phyloP scores from a whole-genome alignment of 176 grass and related monocot species.

The Zoysia japonica region DNA sequence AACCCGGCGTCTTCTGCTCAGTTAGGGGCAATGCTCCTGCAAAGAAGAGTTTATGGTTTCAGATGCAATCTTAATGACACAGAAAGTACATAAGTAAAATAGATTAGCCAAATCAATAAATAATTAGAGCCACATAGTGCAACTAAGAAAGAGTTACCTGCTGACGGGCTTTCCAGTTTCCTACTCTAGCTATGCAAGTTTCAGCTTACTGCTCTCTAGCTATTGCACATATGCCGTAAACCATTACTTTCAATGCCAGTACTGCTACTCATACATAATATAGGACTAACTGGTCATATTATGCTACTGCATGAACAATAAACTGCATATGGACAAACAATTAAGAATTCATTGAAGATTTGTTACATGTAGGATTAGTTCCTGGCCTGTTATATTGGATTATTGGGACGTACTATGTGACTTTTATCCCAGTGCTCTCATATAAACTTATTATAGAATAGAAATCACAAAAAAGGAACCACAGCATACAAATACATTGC shows the following conservation, averaged over 20 bases:
- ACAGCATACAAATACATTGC: background rate
- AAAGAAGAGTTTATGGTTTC: constrained; percentile 29
- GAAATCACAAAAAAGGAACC: background rate
- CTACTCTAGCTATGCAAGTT: constrained; percentile 73
- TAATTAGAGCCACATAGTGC: background rate
- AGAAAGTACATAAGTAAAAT: background rate
- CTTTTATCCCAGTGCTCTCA: background rate
- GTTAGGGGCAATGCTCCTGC: constrained; percentile 55
- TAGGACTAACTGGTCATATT: background rate
- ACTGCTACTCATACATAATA: too few species aligned
- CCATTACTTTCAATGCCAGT: background rate
- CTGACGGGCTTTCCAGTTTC: constrained; percentile 68
- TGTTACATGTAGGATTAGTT: background rate
- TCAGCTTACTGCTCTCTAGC: constrained; percentile 75
- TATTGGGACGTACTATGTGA: background rate
- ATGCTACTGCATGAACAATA: background rate
- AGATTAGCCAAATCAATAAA: background rate
- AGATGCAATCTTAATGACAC: constrained; percentile 16
- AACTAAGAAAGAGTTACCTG: constrained; percentile 50
- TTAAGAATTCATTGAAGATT: background rate
- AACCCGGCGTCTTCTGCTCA: constrained; percentile 44
- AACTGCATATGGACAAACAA: background rate
- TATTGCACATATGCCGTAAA: constrained; percentile 78
- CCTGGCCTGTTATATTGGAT: background rate
- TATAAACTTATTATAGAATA: background rate